These are phyloP conservation scores for Emydomyces testavorans DNA, from an alignment of 2,329 filamentous ascomycete species.

Conservation along the genomic window DNA sequence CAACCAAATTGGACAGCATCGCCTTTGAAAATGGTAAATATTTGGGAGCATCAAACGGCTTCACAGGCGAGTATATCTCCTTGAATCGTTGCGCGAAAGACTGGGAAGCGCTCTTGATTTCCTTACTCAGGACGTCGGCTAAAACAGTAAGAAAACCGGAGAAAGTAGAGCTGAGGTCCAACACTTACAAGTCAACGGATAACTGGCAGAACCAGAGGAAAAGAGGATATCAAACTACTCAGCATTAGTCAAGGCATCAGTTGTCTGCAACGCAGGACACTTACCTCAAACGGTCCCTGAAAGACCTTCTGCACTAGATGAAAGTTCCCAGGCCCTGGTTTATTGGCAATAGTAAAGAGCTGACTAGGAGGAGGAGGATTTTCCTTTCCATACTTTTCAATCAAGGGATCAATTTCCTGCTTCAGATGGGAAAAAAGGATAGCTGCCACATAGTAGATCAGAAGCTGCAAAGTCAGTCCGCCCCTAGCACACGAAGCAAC, in stretches of 20 bases:
- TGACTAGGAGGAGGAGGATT: constrained; percentile 72
- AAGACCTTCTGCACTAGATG: constrained; percentile 89
- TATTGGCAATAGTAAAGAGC: constrained; percentile 65
- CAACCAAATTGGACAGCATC: constrained; percentile 87
- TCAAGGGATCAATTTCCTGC: constrained; percentile 47
- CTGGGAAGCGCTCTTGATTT: constrained; percentile 54
- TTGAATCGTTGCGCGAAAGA: constrained; percentile 66
- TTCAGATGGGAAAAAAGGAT: constrained; percentile 55
- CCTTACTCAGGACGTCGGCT: constrained; percentile 54
- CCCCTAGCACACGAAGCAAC: constrained; percentile 17
- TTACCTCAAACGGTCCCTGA: constrained; percentile 64
- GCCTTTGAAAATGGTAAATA: constrained; percentile 73
- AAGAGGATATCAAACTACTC: constrained; percentile 76
- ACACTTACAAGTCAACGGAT: constrained; percentile 43
- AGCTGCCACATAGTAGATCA: background rate
- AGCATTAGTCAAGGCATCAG: background rate
- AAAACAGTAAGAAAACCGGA: constrained; percentile 12
- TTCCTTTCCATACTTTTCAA: constrained; percentile 50
- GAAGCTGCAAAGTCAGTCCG: background rate
- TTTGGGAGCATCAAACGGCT: constrained; percentile 61
- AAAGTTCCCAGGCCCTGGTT: constrained; percentile 53
- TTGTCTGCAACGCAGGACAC: background rate
- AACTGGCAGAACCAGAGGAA: constrained; percentile 59
- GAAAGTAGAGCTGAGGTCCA: background rate
- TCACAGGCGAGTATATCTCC: constrained; percentile 57